Percentiles rank a stretch among this genome's conserved stretches.
phyloP scores from a whole-genome alignment of 2,329 filamentous ascomycete genomes.

The Claviceps digitariae region DNA sequence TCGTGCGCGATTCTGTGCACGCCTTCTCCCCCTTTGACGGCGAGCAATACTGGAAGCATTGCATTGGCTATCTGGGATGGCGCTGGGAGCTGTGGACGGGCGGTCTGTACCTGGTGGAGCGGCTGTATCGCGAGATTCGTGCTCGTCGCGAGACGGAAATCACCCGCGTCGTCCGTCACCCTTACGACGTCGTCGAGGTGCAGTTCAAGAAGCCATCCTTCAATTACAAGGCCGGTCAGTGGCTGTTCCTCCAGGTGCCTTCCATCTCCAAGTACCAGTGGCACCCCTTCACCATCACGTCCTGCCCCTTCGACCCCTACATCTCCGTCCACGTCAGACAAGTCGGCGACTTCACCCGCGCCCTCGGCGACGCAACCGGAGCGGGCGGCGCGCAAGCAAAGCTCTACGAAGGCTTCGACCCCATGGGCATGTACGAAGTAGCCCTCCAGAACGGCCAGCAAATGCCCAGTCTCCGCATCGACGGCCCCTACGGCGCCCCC shows the following conservation, averaged over 20 bases:
- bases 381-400: conserved; percentile 78
- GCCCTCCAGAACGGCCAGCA: conserved; percentile 83
- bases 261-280: conserved; percentile 82
- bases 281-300: conserved; percentile 99
- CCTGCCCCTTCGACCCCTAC: conserved; percentile 90
- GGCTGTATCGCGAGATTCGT: conserved; percentile 82
- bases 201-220: conserved; percentile 95
- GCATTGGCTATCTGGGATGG: conserved; percentile 92
- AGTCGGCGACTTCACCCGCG: conserved; percentile 88
- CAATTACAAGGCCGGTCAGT: conserved; percentile 96
- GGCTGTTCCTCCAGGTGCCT: conserved; percentile 91
- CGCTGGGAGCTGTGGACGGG: conserved; percentile 88
- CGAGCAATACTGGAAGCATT: conserved; percentile 74
- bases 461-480: conserved; percentile 82
- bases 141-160: conserved; percentile 76
- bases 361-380: conserved; percentile 91
- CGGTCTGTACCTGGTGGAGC: conserved; percentile 72
- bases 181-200: conserved; percentile 93
- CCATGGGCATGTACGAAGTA: conserved; percentile 95
- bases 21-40: conserved; percentile 77
- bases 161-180: conserved; percentile 86
- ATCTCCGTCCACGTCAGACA: conserved; percentile 90
- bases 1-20: conserved; percentile 68
- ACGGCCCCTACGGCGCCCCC: conserved; percentile 91
- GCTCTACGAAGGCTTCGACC: conserved; percentile 81